phyloP scores from a whole-genome alignment of 2,329 filamentous ascomycete species.

The Geosmithia flava region DNA sequence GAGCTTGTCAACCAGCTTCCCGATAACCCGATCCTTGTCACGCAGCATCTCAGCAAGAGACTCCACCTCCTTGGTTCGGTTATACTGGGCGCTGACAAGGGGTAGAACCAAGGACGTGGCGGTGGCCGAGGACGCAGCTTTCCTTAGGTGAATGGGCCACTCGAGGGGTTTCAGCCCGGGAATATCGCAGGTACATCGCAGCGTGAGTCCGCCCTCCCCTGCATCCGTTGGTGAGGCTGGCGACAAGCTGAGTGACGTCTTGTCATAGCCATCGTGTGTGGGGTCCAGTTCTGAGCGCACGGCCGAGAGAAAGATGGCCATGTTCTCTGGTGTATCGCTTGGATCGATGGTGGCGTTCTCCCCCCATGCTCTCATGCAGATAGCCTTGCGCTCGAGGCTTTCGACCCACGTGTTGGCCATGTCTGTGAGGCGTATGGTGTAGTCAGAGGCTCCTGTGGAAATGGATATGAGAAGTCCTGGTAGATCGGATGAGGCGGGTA shows the following conservation, averaged over 20 bases:
- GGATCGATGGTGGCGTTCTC: constrained; percentile 64
- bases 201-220: constrained; percentile 27
- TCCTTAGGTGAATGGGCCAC: constrained; percentile 52
- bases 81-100: constrained; percentile 32
- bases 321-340: constrained; percentile 54
- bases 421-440: constrained; percentile 58
- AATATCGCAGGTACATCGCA: constrained; percentile 47
- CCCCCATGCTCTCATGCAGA: constrained; percentile 48
- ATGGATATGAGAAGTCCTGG: constrained; percentile 54
- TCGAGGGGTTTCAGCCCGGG: constrained; percentile 51
- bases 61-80: constrained; percentile 24
- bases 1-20: constrained; percentile 39
- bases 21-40: constrained; percentile 39
- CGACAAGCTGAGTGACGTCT: constrained; percentile 30
- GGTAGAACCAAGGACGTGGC: constrained; percentile 38
- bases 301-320: constrained; percentile 53
- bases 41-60: constrained; percentile 28
- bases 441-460: constrained; percentile 39
- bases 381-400: constrained; percentile 44
- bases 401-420: constrained; percentile 65
- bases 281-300: constrained; percentile 39
- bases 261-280: constrained; percentile 27
- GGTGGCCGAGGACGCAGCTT: constrained; percentile 26
- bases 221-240: constrained; percentile 17
- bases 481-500: constrained; percentile 24